Conservation (phyloP, 2,329 filamentous ascomycete species). For the Bipolaris oryzae region DNA sequence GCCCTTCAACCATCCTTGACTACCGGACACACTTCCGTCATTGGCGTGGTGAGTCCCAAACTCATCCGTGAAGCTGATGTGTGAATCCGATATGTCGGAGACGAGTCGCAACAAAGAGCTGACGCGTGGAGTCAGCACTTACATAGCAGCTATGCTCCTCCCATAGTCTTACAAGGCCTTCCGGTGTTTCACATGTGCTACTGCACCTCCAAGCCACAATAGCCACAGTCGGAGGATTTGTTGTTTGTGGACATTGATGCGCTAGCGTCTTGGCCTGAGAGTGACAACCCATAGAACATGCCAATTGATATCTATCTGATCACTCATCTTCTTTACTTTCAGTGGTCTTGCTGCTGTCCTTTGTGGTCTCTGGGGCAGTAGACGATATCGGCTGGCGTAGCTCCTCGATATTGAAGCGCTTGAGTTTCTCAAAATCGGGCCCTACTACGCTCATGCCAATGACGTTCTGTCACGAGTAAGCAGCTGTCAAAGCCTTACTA, state of each 20-base stretch:
- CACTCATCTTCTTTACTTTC: slow-evolving; percentile 32
- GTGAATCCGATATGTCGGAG: slow-evolving; percentile 28
- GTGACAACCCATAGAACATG: slow-evolving; percentile 5
- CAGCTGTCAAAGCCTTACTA: slow-evolving; percentile 16
- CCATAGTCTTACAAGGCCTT: slow-evolving; percentile 19
- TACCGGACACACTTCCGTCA: slow-evolving; percentile 16
- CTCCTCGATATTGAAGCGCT: slow-evolving; percentile 78
- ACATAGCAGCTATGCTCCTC: slow-evolving; percentile 17
- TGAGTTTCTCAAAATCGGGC: slow-evolving; percentile 73
- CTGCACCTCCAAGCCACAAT: slow-evolving; percentile 25
- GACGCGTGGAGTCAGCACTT: slow-evolving; percentile 27
- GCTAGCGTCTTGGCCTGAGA: slow-evolving; percentile 7
- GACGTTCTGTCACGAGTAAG: slow-evolving; percentile 62
- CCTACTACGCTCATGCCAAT: slow-evolving; percentile 81
- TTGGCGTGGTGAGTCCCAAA: slow-evolving; percentile 16
- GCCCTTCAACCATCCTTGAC: slow-evolving; percentile 15
- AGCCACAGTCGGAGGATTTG: slow-evolving; percentile 22
- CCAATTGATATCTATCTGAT: slow-evolving; percentile 12
- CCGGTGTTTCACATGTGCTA: slow-evolving; percentile 19
- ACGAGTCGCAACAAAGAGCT: slow-evolving; percentile 32
- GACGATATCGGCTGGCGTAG: slow-evolving; percentile 62
- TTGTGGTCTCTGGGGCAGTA: slow-evolving; percentile 7
- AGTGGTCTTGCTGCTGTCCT: slow-evolving; percentile 4
- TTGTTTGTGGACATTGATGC: slow-evolving; percentile 19
- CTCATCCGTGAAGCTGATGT: slow-evolving; percentile 11